Evolutionary conservation across 2,329 filamentous ascomycete species (phyloP).

Genomic region (Epichloe sibirici): DNA sequence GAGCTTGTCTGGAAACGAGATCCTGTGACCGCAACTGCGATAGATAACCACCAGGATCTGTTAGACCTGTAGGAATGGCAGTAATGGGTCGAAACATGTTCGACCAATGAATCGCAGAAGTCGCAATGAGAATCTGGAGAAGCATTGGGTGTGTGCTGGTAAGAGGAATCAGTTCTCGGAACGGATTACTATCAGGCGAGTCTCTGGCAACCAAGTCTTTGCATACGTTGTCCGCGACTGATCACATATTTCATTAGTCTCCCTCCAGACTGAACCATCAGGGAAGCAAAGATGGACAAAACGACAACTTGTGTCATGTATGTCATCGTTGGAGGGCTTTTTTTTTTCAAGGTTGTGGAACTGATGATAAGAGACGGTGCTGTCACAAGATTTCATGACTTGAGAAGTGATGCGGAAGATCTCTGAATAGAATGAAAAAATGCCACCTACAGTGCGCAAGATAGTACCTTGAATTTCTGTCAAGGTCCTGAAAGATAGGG

Average conservation of each 20-base stretch:
- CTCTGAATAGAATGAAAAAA: neutral
- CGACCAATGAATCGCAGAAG: conserved; percentile 36
- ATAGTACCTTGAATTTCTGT: conserved; percentile 32
- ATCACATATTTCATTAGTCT: conserved; percentile 13
- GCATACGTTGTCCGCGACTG: conserved; percentile 37
- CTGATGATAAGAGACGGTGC: conserved; percentile 23
- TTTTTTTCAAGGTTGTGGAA: too few relatives aligned
- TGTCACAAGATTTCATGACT: neutral
- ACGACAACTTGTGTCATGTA: neutral
- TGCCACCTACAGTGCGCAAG: conserved; percentile 35
- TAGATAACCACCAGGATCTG: conserved; percentile 25
- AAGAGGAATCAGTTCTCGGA: conserved; percentile 35
- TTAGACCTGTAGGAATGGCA: conserved; percentile 18
- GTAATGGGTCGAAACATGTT: conserved; percentile 27
- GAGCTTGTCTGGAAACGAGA: conserved; percentile 24
- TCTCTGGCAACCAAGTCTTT: conserved; percentile 41
- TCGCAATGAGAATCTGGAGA: conserved; percentile 35
- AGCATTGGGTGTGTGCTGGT: conserved; percentile 33
- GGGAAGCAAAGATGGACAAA: neutral
- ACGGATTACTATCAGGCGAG: conserved; percentile 32
- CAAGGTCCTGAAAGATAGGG: conserved; percentile 42
- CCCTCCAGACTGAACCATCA: too few relatives aligned
- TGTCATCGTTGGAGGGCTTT: neutral
- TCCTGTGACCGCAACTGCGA: conserved; percentile 25
- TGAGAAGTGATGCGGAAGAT: neutral